phyloP scores from a whole-genome alignment of 495 filamentous ascomycete genomes.

The Penicillium odoratum region DNA sequence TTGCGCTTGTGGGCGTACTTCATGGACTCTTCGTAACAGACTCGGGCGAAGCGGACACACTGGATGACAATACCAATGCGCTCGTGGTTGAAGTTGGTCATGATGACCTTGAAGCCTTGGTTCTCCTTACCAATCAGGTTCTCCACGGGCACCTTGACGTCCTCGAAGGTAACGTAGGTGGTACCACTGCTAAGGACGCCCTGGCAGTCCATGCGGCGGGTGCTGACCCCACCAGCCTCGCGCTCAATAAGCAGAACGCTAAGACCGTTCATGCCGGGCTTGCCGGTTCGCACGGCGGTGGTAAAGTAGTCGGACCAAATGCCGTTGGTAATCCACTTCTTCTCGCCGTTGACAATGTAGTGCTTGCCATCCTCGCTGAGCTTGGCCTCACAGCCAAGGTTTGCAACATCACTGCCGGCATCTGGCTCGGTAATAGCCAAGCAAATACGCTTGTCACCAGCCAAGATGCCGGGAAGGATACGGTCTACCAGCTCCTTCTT shows the following conservation, averaged over 20 bases:
- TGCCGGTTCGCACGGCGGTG: constrained; percentile 88
- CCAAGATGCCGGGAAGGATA: constrained; percentile 78
- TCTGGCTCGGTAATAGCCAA: constrained; percentile 82
- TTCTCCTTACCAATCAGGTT: constrained; percentile 98
- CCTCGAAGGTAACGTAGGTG: constrained; percentile 96
- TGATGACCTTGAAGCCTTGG: constrained; percentile 96
- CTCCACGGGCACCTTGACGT: constrained; percentile 97
- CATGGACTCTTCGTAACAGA: constrained; percentile 94
- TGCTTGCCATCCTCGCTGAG: constrained; percentile 92
- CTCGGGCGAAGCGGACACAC: constrained; percentile 89
- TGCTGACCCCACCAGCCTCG: constrained; percentile 76
- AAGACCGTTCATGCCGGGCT: constrained; percentile 83
- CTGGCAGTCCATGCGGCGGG: constrained; percentile 96
- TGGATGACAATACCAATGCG: constrained; percentile 98
- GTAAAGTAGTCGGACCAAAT: constrained; percentile 98
- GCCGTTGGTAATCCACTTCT: constrained; percentile 99
- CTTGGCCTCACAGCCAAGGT: constrained; percentile 92
- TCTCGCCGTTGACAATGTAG: constrained; percentile 99
- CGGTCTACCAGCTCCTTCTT: constrained; percentile 86
- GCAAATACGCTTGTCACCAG: constrained; percentile 94
- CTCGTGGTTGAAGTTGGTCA: constrained; percentile 99
- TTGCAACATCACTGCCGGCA: constrained; percentile 86
- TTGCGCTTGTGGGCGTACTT: constrained; percentile 96
- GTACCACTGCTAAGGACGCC: constrained; percentile 95
- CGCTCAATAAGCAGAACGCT: constrained; percentile 89